Evolutionary conservation across 352 stramenopile genomes (phyloP).

Genomic region (Pythium guiyangense): DNA sequence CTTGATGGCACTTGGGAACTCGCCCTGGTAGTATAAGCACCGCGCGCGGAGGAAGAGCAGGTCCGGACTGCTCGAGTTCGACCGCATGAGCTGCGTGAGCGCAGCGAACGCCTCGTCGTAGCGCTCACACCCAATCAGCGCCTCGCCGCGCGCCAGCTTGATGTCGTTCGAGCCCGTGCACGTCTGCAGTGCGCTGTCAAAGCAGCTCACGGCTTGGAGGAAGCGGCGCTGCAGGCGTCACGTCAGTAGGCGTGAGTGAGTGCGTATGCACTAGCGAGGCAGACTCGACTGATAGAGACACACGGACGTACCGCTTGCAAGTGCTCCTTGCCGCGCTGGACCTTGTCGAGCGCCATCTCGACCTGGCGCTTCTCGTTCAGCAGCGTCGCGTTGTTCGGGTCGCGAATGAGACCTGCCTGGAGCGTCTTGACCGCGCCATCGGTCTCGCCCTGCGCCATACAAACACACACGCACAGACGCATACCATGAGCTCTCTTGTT

Average conservation of each 20-base stretch:
- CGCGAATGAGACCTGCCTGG: conserved; percentile 60
- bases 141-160: conserved; percentile 64
- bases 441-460: conserved; percentile 49
- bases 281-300: not conserved
- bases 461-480: not conserved
- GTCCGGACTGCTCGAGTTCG: conserved; percentile 74
- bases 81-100: conserved; percentile 82
- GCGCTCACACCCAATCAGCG: conserved; percentile 70
- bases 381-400: conserved; percentile 76
- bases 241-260: not conserved
- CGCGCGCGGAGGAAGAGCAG: conserved; percentile 84
- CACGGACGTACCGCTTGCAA: conserved; percentile 42
- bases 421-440: conserved; percentile 73
- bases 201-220: conserved; percentile 61
- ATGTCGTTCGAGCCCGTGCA: conserved; percentile 66
- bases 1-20: conserved; percentile 91
- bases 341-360: conserved; percentile 80
- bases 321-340: conserved; percentile 65
- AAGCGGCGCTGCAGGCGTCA: conserved; percentile 39
- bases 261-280: too few species aligned
- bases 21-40: conserved; percentile 91
- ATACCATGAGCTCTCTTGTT: not conserved
- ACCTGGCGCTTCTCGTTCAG: conserved; percentile 72
- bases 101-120: conserved; percentile 83
- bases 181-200: conserved; percentile 66